A percentile compares a stretch with the other conserved stretches of the same genome.
Evolutionary conservation across 176 grass and related monocot species (phyloP).

Genomic region (Eleusine indica): DNA sequence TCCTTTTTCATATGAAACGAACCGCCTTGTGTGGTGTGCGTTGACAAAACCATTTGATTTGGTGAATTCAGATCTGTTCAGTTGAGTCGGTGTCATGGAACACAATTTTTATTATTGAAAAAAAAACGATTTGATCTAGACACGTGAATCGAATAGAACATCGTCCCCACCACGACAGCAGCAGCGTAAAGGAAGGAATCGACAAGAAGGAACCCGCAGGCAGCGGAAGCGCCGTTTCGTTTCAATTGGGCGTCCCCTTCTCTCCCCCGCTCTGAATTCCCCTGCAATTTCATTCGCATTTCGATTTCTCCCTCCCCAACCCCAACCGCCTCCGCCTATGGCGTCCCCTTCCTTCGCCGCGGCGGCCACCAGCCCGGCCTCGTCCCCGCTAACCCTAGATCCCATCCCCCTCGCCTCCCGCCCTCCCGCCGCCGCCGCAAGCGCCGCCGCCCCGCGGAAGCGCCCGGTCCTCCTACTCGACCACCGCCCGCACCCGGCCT

Average conservation of each 20-base stretch:
- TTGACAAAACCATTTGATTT: too few relatives aligned
- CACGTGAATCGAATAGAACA: not conserved
- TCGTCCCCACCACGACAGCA: not conserved
- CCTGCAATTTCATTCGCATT: constrained; percentile 22
- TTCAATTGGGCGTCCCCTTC: not conserved
- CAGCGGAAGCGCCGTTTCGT: not conserved
- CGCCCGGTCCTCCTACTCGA: constrained; percentile 50
- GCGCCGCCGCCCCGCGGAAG: constrained; percentile 45
- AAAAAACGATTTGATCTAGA: not conserved
- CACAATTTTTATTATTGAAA: not conserved
- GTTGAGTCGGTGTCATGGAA: not conserved
- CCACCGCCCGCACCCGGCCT: constrained; percentile 30
- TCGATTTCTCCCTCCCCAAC: not conserved
- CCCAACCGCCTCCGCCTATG: constrained; percentile 9
- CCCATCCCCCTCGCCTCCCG: constrained; percentile 36
- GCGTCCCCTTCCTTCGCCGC: constrained; percentile 37
- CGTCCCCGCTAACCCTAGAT: constrained; percentile 41
- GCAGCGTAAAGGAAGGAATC: too few relatives aligned
- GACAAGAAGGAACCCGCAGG: too few relatives aligned
- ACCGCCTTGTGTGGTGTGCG: too few relatives aligned
- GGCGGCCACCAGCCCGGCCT: constrained; percentile 24
- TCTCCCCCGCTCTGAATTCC: constrained; percentile 6
- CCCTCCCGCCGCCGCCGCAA: constrained; percentile 6
- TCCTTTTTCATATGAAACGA: too few relatives aligned
- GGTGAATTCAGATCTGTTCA: not conserved